These are phyloP conservation scores for Lineolata rhizophorae DNA, from an alignment of 495 filamentous ascomycete species.

Conservation along the genomic window DNA sequence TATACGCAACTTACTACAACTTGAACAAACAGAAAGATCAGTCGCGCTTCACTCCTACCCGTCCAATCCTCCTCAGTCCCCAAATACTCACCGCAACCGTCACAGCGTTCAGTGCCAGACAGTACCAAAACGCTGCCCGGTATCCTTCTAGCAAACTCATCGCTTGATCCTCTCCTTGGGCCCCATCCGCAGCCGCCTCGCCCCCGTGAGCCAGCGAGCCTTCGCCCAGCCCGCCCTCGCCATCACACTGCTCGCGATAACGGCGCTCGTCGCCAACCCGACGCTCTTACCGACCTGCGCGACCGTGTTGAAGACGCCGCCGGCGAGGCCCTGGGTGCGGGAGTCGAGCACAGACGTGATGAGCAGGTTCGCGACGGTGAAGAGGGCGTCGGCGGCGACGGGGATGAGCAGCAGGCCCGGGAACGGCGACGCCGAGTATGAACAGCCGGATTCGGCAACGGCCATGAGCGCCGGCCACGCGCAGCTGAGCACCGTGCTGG, in stretches of 20 bases:
- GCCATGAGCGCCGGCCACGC: conserved; percentile 32
- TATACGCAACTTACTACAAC: no score
- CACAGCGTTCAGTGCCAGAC: conserved; percentile 26
- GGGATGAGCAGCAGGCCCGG: conserved; percentile 27
- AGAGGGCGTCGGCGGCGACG: conserved; percentile 34
- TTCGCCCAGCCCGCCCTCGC: conserved; percentile 8
- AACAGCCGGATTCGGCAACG: conserved; percentile 19
- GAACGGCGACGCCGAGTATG: conserved; percentile 37
- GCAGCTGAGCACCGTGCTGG: conserved; percentile 22
- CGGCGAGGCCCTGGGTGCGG: conserved; percentile 35
- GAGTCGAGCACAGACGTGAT: conserved; percentile 35
- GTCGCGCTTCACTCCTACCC: conserved; percentile 32
- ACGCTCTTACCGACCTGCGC: conserved; percentile 36
- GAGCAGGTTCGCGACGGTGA: conserved; percentile 38
- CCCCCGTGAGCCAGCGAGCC: conserved; percentile 18
- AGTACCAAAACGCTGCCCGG: conserved; percentile 35
- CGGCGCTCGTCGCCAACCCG: conserved; percentile 31
- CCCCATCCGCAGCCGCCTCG: no score
- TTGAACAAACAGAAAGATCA: conserved; percentile 2
- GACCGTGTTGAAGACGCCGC: conserved; percentile 43
- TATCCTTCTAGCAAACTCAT: conserved; percentile 35
- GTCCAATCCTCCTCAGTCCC: conserved; percentile 29
- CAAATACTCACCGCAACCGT: conserved; percentile 21
- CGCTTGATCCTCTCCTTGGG: no score
- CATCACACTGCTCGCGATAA: conserved; percentile 32